Evolutionary conservation across 208 protist species (phyloP), one percentile per base, ranked within the genome.

Genomic region (Acanthamoeba royreba): DNA sequence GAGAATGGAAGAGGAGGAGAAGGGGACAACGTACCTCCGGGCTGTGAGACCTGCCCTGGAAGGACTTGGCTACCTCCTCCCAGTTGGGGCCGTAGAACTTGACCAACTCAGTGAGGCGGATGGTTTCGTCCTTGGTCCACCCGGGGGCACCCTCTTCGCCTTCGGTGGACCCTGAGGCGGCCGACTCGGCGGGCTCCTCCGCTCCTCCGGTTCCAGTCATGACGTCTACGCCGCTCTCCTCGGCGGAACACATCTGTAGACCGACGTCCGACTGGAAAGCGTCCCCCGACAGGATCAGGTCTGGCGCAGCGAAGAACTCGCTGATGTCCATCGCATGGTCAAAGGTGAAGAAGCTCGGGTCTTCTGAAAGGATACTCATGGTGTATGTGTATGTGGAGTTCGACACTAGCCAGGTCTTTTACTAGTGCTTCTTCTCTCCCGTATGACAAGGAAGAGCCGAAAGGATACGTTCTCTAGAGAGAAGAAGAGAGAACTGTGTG

Each of bases 91-190:
- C 79, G 52, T 63, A 61, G 47, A 61, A 52, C 52, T 47, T 88
- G 79, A 88, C 79, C 33, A 88, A 28, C 17, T 88, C 79, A 17
- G 79, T 88, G 17, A 88, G 79, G 7, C 79, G 79, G 33, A 88
- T 40, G 15, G 79, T 88, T 40, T 88, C 79, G 19, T 88, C 79
- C 35, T 88, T 88, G 79, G 79, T 88, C 79, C 79, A 88, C 28
- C 28, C 28, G 33, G 58, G 33, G 11, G 33, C 1, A 7, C 79
- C 79, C 28, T 77, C 63, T 17, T 77, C 31, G 33, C 63, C 43
- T n/a, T n/a, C n/a, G n/a, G n/a, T n/a, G n/a, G n/a, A n/a, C n/a
- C n/a, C n/a, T n/a, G n/a, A n/a, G n/a, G n/a, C n/a, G n/a, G n/a
- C n/a, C n/a, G n/a, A n/a, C n/a, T n/a, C n/a, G 63, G 33, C 55